Base-by-base conservation (phyloP, 2,329 filamentous ascomycete species). In the Colletotrichum acutatum region DNA sequence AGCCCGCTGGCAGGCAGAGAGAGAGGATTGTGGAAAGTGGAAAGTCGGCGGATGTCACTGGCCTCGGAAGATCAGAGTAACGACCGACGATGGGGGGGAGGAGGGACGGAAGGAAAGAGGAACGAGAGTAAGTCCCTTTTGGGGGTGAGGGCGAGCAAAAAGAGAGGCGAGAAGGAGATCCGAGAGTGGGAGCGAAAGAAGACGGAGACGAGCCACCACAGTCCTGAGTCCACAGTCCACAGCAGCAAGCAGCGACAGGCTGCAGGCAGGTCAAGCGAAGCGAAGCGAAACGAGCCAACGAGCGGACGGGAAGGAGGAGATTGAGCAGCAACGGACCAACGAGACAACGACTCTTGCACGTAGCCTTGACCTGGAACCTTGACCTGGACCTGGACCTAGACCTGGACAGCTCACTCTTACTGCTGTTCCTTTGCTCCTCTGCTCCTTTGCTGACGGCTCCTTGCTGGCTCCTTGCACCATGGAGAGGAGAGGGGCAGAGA, bases 1-100 rank as follows among this genome's bases (percentile, higher is more conserved):
- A 83, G 87, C 88, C 88, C 82, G 87, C 86, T 87, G 85, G 86
- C 87, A 88, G 86, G 86, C 86, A 82, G 79, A 74, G 30, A 74
- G 30, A 74, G 78, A 78, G 37, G 37, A 42, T 19, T 75, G 77
- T 77, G 73, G 78, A 79, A 83, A 82, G 81, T 85, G 81, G 81
- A 80, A 77, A 78, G 78, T 76, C 75, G 76, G 69, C 72, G 75
- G 76, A 78, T 72, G 66, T 70, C 70, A 65, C 70, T 61, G 60
- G 66, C 70, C 34, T 58, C 46, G n/a, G 26, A 49, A 26, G 76
- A 75, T 77, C 77, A 76, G 76, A 77, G 71, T 65, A 78, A 78
- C 77, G 66, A 72, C 70, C 76, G 79, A 79, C 82, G 80, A 82
- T 80, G 77, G 70, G 65, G 71, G 61, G 49, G 26, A 69, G 59